Conservation (phyloP, 768 basidiomycete genomes). For the Lenzites betulinus region DNA sequence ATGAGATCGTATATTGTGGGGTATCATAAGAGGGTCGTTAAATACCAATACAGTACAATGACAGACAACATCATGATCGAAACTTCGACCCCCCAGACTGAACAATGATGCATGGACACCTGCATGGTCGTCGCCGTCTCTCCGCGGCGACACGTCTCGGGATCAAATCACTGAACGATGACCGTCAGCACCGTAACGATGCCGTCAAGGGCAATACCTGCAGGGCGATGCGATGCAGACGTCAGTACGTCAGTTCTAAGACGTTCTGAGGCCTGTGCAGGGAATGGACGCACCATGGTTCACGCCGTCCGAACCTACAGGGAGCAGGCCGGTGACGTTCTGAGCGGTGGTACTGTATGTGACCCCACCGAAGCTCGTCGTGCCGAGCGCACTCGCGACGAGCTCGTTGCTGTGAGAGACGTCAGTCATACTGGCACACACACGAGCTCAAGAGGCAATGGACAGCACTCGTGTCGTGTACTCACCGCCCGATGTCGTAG, state of each 20-base stretch:
- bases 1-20: too few species aligned
- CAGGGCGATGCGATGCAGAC: background rate
- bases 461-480: too few species aligned
- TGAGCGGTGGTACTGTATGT: constrained; percentile 48
- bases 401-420: constrained; percentile 41
- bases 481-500: constrained; percentile 50
- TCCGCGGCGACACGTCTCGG: too few species aligned
- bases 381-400: constrained; percentile 41
- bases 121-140: too few species aligned
- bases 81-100: too few species aligned
- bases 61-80: too few species aligned
- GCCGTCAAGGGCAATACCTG: constrained; percentile 64
- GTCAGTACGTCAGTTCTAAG: background rate
- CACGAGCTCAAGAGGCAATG: too few species aligned
- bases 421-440: too few species aligned
- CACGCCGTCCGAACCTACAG: constrained; percentile 51
- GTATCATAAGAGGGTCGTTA: background rate
- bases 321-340: constrained; percentile 55
- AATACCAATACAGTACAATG: too few species aligned
- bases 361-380: constrained; percentile 43
- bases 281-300: constrained; percentile 47
- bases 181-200: constrained; percentile 57
- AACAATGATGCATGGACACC: too few species aligned
- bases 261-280: background rate
- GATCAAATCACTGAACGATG: constrained; percentile 43